These are phyloP conservation scores for Salix exigua DNA, from an alignment of 345 rosid genomes.

Conservation along the genomic window DNA sequence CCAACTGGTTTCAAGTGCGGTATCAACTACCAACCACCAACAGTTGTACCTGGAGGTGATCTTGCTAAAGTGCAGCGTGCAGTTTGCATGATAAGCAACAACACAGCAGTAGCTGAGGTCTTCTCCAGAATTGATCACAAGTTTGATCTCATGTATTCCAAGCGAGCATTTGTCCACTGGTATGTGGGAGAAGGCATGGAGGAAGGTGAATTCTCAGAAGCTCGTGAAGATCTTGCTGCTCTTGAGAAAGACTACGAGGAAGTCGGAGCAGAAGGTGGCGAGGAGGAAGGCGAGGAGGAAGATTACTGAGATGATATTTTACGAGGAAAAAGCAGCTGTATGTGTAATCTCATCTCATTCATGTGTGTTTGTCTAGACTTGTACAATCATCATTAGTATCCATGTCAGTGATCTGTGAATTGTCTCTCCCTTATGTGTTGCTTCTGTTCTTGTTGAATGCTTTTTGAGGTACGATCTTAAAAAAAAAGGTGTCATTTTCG, in stretches of 20 bases:
- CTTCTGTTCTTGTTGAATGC: slow-evolving; percentile 14
- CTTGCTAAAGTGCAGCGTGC: slow-evolving; percentile 79
- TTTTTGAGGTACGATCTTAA: slow-evolving; percentile 14
- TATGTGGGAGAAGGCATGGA: slow-evolving; percentile 95
- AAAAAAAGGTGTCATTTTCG: neutral
- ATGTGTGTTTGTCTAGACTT: slow-evolving; percentile 10
- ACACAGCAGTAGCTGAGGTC: slow-evolving; percentile 79
- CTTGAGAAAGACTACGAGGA: slow-evolving; percentile 86
- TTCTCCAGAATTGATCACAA: slow-evolving; percentile 70
- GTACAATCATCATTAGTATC: slow-evolving; percentile 3
- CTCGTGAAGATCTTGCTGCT: slow-evolving; percentile 86
- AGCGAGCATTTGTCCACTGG: slow-evolving; percentile 86
- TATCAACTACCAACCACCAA: slow-evolving; percentile 77
- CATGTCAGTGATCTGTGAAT: slow-evolving; percentile 1
- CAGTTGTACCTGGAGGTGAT: slow-evolving; percentile 75
- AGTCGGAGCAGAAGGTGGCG: slow-evolving; percentile 69
- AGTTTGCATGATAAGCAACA: slow-evolving; percentile 87
- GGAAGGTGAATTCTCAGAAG: slow-evolving; percentile 89
- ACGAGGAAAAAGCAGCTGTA: slow-evolving; percentile 3
- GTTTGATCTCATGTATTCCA: slow-evolving; percentile 81
- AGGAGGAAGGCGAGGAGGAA: slow-evolving; percentile 50
- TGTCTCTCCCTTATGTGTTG: slow-evolving; percentile 7
- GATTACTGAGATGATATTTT: slow-evolving; percentile 37
- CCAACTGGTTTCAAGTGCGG: slow-evolving; percentile 89
- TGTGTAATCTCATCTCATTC: slow-evolving; percentile 6